Evolutionary conservation across 768 basidiomycete species (phyloP), one percentile per base, ranked within the genome.

Genomic region (Leccinum arenicola): DNA sequence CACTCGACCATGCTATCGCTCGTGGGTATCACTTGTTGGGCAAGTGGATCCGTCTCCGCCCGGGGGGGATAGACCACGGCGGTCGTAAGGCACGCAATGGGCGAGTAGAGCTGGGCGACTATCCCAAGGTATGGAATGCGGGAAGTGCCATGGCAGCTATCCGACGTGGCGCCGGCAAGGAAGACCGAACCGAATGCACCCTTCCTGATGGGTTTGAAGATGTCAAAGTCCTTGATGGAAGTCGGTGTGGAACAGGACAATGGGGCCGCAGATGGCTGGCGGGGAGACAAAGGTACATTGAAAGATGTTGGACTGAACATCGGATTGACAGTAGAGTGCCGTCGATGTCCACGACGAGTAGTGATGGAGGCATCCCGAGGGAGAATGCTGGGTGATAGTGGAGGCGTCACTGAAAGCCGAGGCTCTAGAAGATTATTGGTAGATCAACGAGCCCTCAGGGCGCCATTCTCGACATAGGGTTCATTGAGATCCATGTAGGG

Each of bases 171-270:
- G 58, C 19, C 1, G 67, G 47, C 36, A 68, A 27, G 27, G 27
- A 27, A 27, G 27, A 27, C 27, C 27, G 27, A 27, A 27, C 27
- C 27, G 27, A 27, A 27, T 27, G 27, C 27, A 27, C 27, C 27
- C 27, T 27, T 27, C 27, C 27, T 8, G 27, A 27, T 27, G 27
- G 27, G 27, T 27, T 27, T 27, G 27, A 27, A 27, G 27, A 27
- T 27, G 27, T 27, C 27, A 27, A 27, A 27, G 27, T 27, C 27
- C 27, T 27, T 27, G 27, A 70, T 98, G 6, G 95, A 96, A 4
- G 95, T 89, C 2, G 92, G 86, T 11, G 85, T 87, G 17, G 91
- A 85, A 29, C 93, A 84, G 33, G 92, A 82, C 40, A 91, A 74
- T 1, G 94, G 91, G 1, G 86, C 87, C 7, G 83, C 80, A 5